Evolutionary conservation across 345 rosid species (phyloP), one percentile per base, ranked within the genome.

Genomic region (Dimocarpus longan): DNA sequence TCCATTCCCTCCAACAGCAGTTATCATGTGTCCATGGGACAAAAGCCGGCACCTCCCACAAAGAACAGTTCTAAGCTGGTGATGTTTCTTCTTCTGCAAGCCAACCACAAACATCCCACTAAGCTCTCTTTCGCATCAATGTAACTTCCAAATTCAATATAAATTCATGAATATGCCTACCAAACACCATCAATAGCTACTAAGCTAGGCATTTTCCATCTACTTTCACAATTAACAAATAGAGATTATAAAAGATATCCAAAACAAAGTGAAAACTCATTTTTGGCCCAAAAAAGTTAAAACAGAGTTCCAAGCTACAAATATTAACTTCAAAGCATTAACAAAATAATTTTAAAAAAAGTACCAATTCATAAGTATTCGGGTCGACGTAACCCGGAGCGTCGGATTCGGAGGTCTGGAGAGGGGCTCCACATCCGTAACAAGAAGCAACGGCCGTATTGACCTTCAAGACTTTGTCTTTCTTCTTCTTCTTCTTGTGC

Each of bases 1-100:
- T 46, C 99, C 99, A 81, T 95, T 91, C 22, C 99, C 99, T 82
- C 98, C 99, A 10, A 95, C 99, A 68, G 97, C 97, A 21, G 97
- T 93, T 74, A 95, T 88, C 98, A 95, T 95, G 78, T 90, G 98
- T 68, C 99, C 99, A 83, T 95, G 99, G 74, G 98, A 91, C 73
- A 95, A 84, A 24, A 95, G 98, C 85, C 80, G 89, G 73, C 99
- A 95, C 82, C 99, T 90, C 80, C 96, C 88, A 86, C 99, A 95
- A 24, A 95, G 91, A 66, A 95, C 85, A 24, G 91, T 95, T 79
- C 91, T 87, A n/a, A 95, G 91, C 89, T 95, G 99, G 67, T 83
- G 96, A 79, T 95, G 99, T 68, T 88, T 95, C 92, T 92, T 95
- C 91, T 95, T 95, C 99, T 93, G 83, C 87, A 89, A 69, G 10